phyloP scores from a whole-genome alignment of 2,329 filamentous ascomycete species.

The Cladorrhinum sp. region DNA sequence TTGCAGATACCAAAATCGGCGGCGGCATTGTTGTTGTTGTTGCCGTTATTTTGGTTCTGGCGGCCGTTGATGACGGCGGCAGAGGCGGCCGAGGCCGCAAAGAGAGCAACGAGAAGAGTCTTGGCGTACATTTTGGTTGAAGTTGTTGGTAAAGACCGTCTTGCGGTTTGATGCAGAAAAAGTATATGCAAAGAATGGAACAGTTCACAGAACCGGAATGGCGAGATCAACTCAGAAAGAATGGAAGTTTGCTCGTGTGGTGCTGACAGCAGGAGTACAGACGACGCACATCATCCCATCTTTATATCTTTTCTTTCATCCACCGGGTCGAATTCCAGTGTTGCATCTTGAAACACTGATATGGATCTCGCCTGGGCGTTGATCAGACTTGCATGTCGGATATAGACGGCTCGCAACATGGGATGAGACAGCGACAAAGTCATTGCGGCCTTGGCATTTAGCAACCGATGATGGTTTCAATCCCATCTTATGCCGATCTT shows the following conservation, averaged over 20 bases:
- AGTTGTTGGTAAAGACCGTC: constrained; percentile 23
- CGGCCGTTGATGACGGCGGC: constrained; percentile 20
- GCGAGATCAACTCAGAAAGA: constrained; percentile 27
- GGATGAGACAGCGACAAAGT: constrained; percentile 19
- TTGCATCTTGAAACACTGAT: constrained; percentile 8
- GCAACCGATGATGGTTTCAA: not conserved
- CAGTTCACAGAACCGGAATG: constrained; percentile 28
- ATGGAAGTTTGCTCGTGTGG: constrained; percentile 12
- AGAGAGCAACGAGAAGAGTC: constrained; percentile 25
- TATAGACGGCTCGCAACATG: constrained; percentile 10
- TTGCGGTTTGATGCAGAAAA: constrained; percentile 21
- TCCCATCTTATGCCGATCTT: constrained; percentile 14
- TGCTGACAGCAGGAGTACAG: not conserved
- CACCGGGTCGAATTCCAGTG: not conserved
- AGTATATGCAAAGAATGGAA: constrained; percentile 23
- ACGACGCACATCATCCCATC: not conserved
- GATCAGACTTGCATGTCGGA: constrained; percentile 22
- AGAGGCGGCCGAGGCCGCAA: constrained; percentile 26
- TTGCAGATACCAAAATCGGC: constrained; percentile 49
- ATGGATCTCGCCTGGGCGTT: constrained; percentile 22
- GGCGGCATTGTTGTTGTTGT: constrained; percentile 28
- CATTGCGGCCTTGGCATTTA: constrained; percentile 12
- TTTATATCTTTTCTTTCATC: not conserved
- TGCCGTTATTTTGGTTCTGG: constrained; percentile 20
- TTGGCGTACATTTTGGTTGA: constrained; percentile 27